A percentile compares a stretch with the other conserved stretches of the same genome.
Conservation (phyloP, 345 rosid genomes). For the Erucastrum elatum region DNA sequence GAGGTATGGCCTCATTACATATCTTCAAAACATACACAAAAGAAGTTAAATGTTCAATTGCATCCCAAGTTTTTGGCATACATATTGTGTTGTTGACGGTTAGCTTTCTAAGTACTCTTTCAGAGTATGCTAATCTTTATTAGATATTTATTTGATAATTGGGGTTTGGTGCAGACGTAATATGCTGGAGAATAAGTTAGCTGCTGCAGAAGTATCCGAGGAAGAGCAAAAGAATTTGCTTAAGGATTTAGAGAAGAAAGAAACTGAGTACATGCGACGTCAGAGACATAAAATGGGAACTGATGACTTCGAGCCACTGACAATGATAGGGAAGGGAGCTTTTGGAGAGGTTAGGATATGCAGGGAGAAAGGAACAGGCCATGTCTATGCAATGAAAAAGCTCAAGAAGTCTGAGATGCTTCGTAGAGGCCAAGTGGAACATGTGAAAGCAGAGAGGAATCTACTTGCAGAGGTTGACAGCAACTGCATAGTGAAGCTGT, state of each 20-base stretch:
- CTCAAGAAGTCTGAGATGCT: slow-evolving; percentile 97
- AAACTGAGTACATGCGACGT: slow-evolving; percentile 95
- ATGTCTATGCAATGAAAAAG: slow-evolving; percentile 96
- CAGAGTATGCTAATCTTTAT: background rate
- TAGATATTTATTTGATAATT: background rate
- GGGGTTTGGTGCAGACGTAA: slow-evolving; percentile 63
- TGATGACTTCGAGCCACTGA: slow-evolving; percentile 97
- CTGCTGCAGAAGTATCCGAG: slow-evolving; percentile 94
- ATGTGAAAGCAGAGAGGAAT: slow-evolving; percentile 98
- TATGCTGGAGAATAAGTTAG: slow-evolving; percentile 90
- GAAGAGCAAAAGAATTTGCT: slow-evolving; percentile 92
- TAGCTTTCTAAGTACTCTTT: background rate
- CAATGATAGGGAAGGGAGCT: slow-evolving; percentile 99
- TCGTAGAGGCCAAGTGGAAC: slow-evolving; percentile 99
- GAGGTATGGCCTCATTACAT: slow-evolving; percentile 58
- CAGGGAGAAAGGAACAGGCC: slow-evolving; percentile 79
- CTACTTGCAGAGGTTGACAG: slow-evolving; percentile 98
- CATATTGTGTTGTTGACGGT: background rate
- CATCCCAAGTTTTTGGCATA: background rate
- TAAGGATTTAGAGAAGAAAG: slow-evolving; percentile 87
- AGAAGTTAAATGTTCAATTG: no score
- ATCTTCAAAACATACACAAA: slow-evolving; percentile 13
- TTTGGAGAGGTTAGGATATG: slow-evolving; percentile 98
- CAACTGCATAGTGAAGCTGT: slow-evolving; percentile 90
- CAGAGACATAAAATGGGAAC: slow-evolving; percentile 99